Percentiles rank a stretch among this genome's conserved stretches.
Evolutionary conservation across 2,329 filamentous ascomycete species (phyloP).

Genomic region (Cladosporium sp.): DNA sequence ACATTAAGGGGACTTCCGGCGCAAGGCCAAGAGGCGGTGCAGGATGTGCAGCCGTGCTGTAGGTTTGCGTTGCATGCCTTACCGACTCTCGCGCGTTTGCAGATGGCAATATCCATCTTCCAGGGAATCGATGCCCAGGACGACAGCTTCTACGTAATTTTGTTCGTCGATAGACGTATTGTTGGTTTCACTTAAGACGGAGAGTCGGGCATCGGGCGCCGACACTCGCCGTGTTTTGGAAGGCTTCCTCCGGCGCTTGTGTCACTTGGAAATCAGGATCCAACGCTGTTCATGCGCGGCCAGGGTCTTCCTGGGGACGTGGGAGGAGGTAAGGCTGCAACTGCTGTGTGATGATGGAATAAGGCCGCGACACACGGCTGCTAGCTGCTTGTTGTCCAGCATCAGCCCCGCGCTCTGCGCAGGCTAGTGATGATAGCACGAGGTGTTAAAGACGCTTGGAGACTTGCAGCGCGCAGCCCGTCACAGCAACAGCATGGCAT

Average conservation of each 20-base stretch:
- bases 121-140: not conserved
- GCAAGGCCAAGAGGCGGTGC: not conserved
- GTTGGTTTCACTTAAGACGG: conserved; percentile 9
- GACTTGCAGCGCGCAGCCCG: not conserved
- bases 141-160: not conserved
- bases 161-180: not conserved
- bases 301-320: conserved; percentile 10
- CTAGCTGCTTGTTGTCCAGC: conserved; percentile 1
- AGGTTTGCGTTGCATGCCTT: not conserved
- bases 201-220: not conserved
- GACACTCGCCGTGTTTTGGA: not conserved
- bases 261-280: conserved; percentile 3
- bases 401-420: not conserved
- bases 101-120: not conserved
- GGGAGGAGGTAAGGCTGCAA: not conserved
- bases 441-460: not conserved
- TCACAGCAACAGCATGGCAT: not conserved
- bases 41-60: not conserved
- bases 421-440: not conserved
- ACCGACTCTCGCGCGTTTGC: not conserved
- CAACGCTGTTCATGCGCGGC: not conserved
- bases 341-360: conserved; percentile 13
- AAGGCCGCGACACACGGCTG: conserved; percentile 2
- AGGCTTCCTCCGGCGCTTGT: conserved; percentile 10
- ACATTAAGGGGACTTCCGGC: not conserved